Evolutionary conservation across 1,284 basidiomycete genomes (phyloP).

Genomic region (Fomitiporia mediterranea): DNA sequence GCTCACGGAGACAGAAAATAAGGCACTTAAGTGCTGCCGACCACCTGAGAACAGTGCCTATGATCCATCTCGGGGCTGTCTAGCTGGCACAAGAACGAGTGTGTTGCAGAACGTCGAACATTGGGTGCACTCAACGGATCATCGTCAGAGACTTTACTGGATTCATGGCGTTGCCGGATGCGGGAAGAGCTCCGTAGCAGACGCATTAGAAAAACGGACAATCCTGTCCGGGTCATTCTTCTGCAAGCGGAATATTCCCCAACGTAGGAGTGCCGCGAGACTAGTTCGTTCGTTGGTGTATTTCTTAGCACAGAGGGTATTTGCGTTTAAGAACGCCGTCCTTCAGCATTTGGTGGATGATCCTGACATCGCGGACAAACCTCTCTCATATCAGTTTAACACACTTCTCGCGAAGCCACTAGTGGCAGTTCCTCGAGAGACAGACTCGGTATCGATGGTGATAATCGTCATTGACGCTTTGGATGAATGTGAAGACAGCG

Average conservation of each 20-base stretch:
- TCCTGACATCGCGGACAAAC: not conserved
- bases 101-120: not conserved
- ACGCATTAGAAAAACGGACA: too few species aligned
- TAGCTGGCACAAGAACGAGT: not conserved
- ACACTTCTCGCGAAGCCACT: not conserved
- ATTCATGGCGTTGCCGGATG: too few species aligned
- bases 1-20: too few species aligned
- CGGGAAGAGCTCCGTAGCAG: too few species aligned
- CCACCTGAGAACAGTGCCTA: too few species aligned
- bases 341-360: too few species aligned
- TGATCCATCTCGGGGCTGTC: not conserved
- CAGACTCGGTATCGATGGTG: not conserved
- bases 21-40: too few species aligned
- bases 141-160: not conserved
- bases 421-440: not conserved
- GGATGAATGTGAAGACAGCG: slow-evolving; percentile 1
- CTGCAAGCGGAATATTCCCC: too few species aligned
- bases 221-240: too few species aligned
- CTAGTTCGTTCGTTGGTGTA: not conserved
- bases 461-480: too few species aligned
- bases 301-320: not conserved
- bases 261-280: not conserved
- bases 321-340: too few species aligned
- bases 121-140: not conserved
- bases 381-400: not conserved